phyloP scores from a whole-genome alignment of 1,284 basidiomycete genomes.

The Cutaneotrichosporon sp. region DNA sequence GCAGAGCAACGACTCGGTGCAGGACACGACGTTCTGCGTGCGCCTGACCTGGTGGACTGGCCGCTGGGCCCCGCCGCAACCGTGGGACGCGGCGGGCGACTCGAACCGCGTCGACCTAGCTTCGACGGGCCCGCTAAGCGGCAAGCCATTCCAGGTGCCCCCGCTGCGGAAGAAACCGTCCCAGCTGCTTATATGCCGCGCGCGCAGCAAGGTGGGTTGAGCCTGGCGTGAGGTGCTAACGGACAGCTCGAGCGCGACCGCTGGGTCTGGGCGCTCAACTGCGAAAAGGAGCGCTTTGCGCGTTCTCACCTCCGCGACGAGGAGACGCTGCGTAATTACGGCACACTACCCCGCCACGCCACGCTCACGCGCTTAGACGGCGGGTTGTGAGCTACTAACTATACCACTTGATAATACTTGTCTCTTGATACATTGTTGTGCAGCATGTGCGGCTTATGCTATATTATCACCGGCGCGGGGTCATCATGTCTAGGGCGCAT shows the following conservation, averaged over 20 bases:
- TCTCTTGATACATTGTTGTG: no score
- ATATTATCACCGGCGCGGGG: no score
- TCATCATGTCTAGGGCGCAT: no score
- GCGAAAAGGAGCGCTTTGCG: constrained; percentile 44
- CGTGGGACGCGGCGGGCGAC: constrained; percentile 29
- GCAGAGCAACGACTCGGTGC: constrained; percentile 37
- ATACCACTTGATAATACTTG: no score
- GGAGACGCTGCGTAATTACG: constrained; percentile 28
- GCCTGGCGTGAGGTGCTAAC: background rate
- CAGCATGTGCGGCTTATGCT: no score
- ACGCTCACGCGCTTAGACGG: constrained; percentile 2
- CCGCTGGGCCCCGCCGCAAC: constrained; percentile 20
- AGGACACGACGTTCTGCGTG: constrained; percentile 45
- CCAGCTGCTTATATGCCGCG: constrained; percentile 37
- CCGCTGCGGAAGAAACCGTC: constrained; percentile 26
- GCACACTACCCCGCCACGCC: constrained; percentile 24
- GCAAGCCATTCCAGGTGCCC: constrained; percentile 21
- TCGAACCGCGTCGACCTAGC: constrained; percentile 3
- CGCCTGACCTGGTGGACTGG: constrained; percentile 24
- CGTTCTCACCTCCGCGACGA: constrained; percentile 30
- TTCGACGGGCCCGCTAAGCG: background rate
- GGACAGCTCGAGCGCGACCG: constrained; percentile 46
- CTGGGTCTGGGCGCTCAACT: constrained; percentile 48
- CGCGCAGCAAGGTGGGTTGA: constrained; percentile 42
- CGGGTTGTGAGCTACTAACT: no score